A percentile compares a stretch with the other conserved stretches of the same genome.
These are phyloP conservation scores for Eutrema salsugineum DNA, from an alignment of 441 rosid genomes.

Conservation along the genomic window DNA sequence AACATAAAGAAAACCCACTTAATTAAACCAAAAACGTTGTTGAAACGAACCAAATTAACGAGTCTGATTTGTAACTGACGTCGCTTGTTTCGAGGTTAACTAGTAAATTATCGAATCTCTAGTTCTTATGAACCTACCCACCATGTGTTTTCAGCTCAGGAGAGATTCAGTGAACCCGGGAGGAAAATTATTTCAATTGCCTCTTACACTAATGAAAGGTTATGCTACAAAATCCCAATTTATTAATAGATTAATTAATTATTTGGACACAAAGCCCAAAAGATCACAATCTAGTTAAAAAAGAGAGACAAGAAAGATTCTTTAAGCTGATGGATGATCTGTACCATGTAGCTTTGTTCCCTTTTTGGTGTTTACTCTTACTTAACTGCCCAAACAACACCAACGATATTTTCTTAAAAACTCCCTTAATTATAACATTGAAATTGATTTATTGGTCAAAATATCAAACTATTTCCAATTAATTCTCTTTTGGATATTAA, in stretches of 20 bases:
- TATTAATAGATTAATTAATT: slow-evolving; percentile 8
- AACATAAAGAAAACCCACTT: slow-evolving; percentile 8
- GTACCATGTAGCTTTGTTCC: slow-evolving; percentile 38
- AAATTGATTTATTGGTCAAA: slow-evolving; percentile 1
- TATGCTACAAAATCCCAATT: slow-evolving; percentile 15
- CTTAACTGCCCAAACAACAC: slow-evolving; percentile 24
- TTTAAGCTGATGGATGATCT: slow-evolving; percentile 31
- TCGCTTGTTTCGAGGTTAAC: slow-evolving; percentile 30
- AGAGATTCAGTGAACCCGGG: slow-evolving; percentile 34
- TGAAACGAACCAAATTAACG: slow-evolving; percentile 23
- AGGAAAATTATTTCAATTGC: slow-evolving; percentile 12
- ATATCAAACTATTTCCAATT: slow-evolving; percentile 1
- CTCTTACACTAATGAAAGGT: slow-evolving; percentile 37
- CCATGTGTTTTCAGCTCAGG: slow-evolving; percentile 27
- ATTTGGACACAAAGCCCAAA: slow-evolving; percentile 34
- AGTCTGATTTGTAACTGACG: slow-evolving; percentile 20
- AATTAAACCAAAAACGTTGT: slow-evolving; percentile 17
- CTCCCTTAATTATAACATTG: neutral
- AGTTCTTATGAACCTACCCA: slow-evolving; percentile 25
- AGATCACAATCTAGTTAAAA: slow-evolving; percentile 35
- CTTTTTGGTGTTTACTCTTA: slow-evolving; percentile 22
- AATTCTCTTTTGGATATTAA: neutral
- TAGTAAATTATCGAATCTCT: slow-evolving; percentile 2
- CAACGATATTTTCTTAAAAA: neutral
- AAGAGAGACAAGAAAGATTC: slow-evolving; percentile 35